Conservation (phyloP, 306 rosid species). For the Sindora glabra region DNA sequence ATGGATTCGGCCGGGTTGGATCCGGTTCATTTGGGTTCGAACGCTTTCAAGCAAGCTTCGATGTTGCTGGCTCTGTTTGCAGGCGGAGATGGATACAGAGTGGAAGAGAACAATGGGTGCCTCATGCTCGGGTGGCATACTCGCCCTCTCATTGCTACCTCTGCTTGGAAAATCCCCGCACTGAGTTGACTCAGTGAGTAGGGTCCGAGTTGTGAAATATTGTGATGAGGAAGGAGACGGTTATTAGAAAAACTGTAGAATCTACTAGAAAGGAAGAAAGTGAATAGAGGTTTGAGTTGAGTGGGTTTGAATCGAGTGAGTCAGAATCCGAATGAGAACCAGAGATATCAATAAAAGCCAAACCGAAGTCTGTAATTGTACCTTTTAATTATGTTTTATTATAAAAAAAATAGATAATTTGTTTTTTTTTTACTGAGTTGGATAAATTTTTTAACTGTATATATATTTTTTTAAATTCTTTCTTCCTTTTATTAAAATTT, state of each 20-base stretch:
- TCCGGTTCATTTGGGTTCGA: conserved; percentile 67
- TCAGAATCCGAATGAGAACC: conserved; percentile 10
- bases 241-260: background rate
- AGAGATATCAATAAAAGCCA: conserved; percentile 11
- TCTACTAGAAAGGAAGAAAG: too few relatives aligned
- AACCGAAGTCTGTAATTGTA: conserved; percentile 15
- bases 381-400: background rate
- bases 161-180: conserved; percentile 60
- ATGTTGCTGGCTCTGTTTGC: conserved; percentile 53
- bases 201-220: background rate
- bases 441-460: background rate
- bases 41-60: conserved; percentile 79
- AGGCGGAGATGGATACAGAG: conserved; percentile 66
- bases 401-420: conserved; percentile 17
- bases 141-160: conserved; percentile 74
- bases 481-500: background rate
- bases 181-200: conserved; percentile 32
- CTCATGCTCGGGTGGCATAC: conserved; percentile 90
- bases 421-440: conserved; percentile 16
- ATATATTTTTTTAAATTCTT: background rate
- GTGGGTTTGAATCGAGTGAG: background rate
- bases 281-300: too few relatives aligned
- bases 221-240: background rate
- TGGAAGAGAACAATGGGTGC: conserved; percentile 69
- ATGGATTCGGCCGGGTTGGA: conserved; percentile 58